These are phyloP conservation scores for Hypoxylon perforatum DNA, from an alignment of 495 filamentous ascomycete species.

Conservation along the genomic window DNA sequence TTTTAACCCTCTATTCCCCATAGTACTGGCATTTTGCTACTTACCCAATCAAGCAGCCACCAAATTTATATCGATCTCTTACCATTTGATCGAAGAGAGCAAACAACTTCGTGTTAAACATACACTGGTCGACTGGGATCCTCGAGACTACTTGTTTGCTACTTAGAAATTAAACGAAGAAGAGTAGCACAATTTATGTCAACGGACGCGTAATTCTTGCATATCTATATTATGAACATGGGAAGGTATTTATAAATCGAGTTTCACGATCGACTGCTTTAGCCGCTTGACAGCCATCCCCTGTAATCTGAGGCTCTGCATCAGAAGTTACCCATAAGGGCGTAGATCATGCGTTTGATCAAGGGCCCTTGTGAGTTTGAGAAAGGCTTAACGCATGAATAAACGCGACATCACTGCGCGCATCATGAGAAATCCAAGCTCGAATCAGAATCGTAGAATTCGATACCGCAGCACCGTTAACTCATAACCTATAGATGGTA, in stretches of 20 bases:
- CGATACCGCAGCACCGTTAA: neutral
- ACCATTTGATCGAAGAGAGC: too few relatives aligned
- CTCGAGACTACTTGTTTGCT: too few relatives aligned
- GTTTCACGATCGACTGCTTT: slow-evolving; percentile 7
- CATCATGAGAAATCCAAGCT: slow-evolving; percentile 7
- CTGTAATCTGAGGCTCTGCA: slow-evolving; percentile 42
- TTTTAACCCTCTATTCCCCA: neutral
- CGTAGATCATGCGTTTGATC: slow-evolving; percentile 40
- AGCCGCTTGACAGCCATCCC: slow-evolving; percentile 29
- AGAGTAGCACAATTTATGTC: too few relatives aligned
- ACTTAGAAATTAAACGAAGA: too few relatives aligned
- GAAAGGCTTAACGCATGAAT: slow-evolving; percentile 33
- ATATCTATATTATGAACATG: too few relatives aligned
- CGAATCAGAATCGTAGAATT: slow-evolving; percentile 24
- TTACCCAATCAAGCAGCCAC: too few relatives aligned
- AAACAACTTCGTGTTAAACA: too few relatives aligned
- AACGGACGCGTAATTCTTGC: too few relatives aligned
- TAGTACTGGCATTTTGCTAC: too few relatives aligned
- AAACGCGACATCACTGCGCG: slow-evolving; percentile 15
- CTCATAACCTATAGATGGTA: neutral
- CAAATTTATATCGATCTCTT: too few relatives aligned
- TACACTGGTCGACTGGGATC: too few relatives aligned
- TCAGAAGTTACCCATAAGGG: slow-evolving; percentile 21
- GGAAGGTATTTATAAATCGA: neutral
- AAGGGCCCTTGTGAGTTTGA: slow-evolving; percentile 33